These are phyloP conservation scores for Thelephora terrestris DNA, from an alignment of 1,284 basidiomycete species.

Conservation along the genomic window DNA sequence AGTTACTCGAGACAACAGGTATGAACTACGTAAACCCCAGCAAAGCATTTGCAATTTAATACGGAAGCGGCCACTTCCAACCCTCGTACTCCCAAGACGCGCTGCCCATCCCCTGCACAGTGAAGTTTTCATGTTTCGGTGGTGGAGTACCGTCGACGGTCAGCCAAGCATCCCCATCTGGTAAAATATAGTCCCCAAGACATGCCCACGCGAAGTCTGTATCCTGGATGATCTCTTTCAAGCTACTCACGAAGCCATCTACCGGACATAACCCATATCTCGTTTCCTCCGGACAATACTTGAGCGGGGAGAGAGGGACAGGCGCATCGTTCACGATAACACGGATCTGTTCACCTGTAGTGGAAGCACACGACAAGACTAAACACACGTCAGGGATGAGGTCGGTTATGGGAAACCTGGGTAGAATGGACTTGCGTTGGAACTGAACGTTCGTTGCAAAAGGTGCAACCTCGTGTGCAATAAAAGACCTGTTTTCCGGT, in stretches of 20 bases:
- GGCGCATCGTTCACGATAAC: conserved; percentile 85
- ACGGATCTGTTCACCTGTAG: conserved; percentile 55
- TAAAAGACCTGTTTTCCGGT: conserved; percentile 48
- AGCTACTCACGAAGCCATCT: conserved; percentile 60
- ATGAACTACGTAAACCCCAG: too few species aligned
- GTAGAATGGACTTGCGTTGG: conserved; percentile 40
- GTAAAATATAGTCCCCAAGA: conserved; percentile 54
- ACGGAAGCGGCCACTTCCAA: too few species aligned
- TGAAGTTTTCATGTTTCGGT: too few species aligned
- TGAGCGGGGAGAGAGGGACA: conserved; percentile 65
- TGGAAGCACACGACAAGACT: conserved; percentile 50
- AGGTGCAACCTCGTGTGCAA: conserved; percentile 58
- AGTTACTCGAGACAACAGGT: too few species aligned
- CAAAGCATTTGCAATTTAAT: too few species aligned
- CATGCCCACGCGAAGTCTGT: conserved; percentile 76
- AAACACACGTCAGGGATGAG: neutral
- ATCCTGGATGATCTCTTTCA: conserved; percentile 54
- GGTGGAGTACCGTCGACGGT: conserved; percentile 22
- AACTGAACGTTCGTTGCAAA: conserved; percentile 73
- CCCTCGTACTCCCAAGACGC: too few species aligned
- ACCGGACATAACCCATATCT: conserved; percentile 77
- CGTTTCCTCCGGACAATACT: conserved; percentile 62
- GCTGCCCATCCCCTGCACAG: too few species aligned
- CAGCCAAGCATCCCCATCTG: conserved; percentile 33
- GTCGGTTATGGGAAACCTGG: neutral